These are phyloP conservation scores for Saxispiralis lemnorum DNA, from an alignment of 495 filamentous ascomycete genomes.

Conservation along the genomic window DNA sequence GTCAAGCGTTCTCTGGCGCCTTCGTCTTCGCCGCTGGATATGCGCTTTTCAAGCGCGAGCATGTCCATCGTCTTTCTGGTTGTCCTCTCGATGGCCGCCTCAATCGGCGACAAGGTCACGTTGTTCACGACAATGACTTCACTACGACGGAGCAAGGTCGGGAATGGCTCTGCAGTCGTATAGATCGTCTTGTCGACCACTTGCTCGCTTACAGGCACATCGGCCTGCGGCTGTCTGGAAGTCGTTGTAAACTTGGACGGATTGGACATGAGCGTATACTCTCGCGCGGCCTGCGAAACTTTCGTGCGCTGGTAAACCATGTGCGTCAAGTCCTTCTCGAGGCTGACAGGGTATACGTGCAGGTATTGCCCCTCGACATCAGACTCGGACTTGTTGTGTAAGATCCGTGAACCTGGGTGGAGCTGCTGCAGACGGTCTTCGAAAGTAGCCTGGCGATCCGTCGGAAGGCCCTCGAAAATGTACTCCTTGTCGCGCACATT, in stretches of 20 bases:
- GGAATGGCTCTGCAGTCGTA: slow-evolving; percentile 70
- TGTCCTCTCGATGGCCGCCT: slow-evolving; percentile 83
- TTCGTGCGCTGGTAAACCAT: slow-evolving; percentile 77
- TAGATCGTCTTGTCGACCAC: slow-evolving; percentile 78
- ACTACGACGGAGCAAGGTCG: slow-evolving; percentile 74
- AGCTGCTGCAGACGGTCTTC: slow-evolving; percentile 85
- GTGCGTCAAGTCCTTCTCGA: slow-evolving; percentile 65
- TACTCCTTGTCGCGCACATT: slow-evolving; percentile 78
- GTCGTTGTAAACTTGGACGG: slow-evolving; percentile 59
- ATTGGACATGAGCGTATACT: slow-evolving; percentile 62
- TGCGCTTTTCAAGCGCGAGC: slow-evolving; percentile 49
- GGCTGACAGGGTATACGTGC: slow-evolving; percentile 60
- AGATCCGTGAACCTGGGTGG: slow-evolving; percentile 74
- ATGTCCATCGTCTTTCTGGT: slow-evolving; percentile 81
- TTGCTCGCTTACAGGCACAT: slow-evolving; percentile 47
- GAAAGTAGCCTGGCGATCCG: slow-evolving; percentile 62
- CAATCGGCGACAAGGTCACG: slow-evolving; percentile 49
- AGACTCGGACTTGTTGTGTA: slow-evolving; percentile 27
- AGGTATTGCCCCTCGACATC: slow-evolving; percentile 88
- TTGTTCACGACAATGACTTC: slow-evolving; percentile 61
- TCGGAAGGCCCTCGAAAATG: slow-evolving; percentile 66
- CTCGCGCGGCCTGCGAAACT: slow-evolving; percentile 62
- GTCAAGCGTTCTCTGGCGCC: slow-evolving; percentile 42
- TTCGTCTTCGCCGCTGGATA: slow-evolving; percentile 55
- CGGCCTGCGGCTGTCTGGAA: slow-evolving; percentile 40